A percentile compares a stretch with the other conserved stretches of the same genome.
phyloP scores from a whole-genome alignment of 1,139 yeast genomes.

The Saccharomycopsis hybrid region DNA sequence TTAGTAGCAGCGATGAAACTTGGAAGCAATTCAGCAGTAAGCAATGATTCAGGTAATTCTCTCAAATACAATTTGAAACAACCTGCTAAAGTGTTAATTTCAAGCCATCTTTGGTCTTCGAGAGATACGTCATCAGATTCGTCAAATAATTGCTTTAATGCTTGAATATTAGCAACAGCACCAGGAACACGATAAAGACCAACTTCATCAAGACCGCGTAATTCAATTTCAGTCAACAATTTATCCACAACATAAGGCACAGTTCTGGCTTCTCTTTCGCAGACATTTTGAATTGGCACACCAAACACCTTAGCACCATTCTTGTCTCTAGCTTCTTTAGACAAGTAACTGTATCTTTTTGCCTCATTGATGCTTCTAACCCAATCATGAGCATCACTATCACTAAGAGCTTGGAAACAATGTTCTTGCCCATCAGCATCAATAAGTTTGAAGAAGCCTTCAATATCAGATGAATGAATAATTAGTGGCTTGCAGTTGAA shows the following conservation, averaged over 20 bases:
- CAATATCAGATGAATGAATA: conserved; percentile 28
- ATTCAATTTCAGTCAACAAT: conserved; percentile 69
- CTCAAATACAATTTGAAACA: conserved; percentile 80
- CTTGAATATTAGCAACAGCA: conserved; percentile 69
- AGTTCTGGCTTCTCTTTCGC: conserved; percentile 57
- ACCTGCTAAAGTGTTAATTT: conserved; percentile 85
- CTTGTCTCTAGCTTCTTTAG: conserved; percentile 33
- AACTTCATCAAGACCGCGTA: conserved; percentile 79
- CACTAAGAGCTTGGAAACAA: conserved; percentile 62
- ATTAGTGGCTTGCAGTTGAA: conserved; percentile 30
- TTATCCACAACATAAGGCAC: conserved; percentile 63
- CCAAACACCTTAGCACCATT: conserved; percentile 63
- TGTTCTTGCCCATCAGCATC: conserved; percentile 49
- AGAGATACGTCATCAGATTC: conserved; percentile 59
- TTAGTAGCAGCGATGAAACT: conserved; percentile 40
- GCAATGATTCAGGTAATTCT: conserved; percentile 82
- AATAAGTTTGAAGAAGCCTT: conserved; percentile 53
- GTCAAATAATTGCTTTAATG: conserved; percentile 69
- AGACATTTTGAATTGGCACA: conserved; percentile 72
- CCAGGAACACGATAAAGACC: conserved; percentile 93
- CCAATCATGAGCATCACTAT: conserved; percentile 75
- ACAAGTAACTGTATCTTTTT: conserved; percentile 37
- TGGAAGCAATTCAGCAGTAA: conserved; percentile 54
- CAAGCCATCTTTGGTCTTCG: conserved; percentile 65
- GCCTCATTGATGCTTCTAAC: conserved; percentile 39